Base-by-base conservation (phyloP, 352 stramenopile species). In the Albugo laibachii region DNA sequence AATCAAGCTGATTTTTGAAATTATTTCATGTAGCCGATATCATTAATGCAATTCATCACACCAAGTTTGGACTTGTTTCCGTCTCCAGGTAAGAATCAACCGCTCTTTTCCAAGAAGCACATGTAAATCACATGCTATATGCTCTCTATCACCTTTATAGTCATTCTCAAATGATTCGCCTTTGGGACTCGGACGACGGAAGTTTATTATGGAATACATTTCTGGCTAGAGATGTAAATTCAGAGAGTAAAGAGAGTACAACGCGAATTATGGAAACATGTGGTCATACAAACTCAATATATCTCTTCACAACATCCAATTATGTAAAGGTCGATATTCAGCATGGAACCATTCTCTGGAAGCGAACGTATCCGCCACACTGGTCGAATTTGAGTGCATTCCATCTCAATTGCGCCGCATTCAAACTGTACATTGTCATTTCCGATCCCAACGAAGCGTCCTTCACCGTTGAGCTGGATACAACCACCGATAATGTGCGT, bases 121-220 rank as follows among this genome's bases (percentile, higher is more conserved):
- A 27, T 48, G 3, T 36, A 20, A 10, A 48, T 36, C 43, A 47
- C 14, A 40, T 47, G 14, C 34, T 14, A 41, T 41, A 14, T 41
- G 3, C 40, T 1, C 12, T n/a, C n/a, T n/a, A n/a, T n/a, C n/a
- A n/a, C n/a, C n/a, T n/a, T n/a, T 52, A 31, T 50, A 82, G 70
- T 21, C 36, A 52, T 48, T 69, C 61, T 31, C 74, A 62, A 49
- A 70, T 78, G 49, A 49, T 86, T 41, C 61, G 73, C 2, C 55
- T 86, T 47, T 89, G 76, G 76, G 73, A 89, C 42, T 39, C 59
- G 0, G 60, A 62, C 1, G 55, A 78, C 16, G 76, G 76, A 12
- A 56, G 63, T n/a, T 44, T 89, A 39, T 47, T 82, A 11, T 89
- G 76, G 76, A 69, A 89, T 47, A 65, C 68, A 42, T 50, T 71